Conservation (phyloP, 108 stramenopile species). For the Fragilaria radians region DNA sequence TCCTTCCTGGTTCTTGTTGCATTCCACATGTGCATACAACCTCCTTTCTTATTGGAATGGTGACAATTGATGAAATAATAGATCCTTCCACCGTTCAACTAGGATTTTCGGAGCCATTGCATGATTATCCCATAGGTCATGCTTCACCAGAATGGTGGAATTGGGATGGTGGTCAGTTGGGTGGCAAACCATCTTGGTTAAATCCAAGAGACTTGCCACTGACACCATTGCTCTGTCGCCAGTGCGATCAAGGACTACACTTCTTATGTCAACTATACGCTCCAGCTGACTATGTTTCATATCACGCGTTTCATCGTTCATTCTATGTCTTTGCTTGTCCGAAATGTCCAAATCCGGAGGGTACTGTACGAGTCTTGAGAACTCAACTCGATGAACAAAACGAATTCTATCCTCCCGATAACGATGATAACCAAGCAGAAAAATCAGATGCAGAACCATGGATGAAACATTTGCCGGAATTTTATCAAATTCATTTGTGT, state of each 20-base stretch:
- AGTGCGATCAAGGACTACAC: conserved; percentile 22
- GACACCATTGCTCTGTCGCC: conserved; percentile 2
- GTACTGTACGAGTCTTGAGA: conserved; percentile 52
- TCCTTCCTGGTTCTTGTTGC: too few species aligned
- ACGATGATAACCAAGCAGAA: conserved; percentile 10
- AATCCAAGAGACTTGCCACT: conserved; percentile 67
- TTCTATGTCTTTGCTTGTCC: conserved; percentile 75
- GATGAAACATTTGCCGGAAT: conserved; percentile 43
- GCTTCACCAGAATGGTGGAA: conserved; percentile 44
- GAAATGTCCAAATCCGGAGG: conserved; percentile 5
- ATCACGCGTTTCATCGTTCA: conserved; percentile 69
- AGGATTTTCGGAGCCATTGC: conserved; percentile 35
- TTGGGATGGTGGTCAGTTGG: conserved; percentile 84
- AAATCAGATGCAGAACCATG: conserved; percentile 26
- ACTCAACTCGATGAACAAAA: conserved; percentile 63
- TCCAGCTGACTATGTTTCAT: conserved; percentile 52
- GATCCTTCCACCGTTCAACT: conserved; percentile 20
- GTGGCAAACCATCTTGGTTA: conserved; percentile 68
- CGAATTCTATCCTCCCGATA: conserved; percentile 59
- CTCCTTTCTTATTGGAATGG: too few species aligned
- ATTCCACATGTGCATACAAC: too few species aligned
- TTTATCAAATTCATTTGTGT: conserved; percentile 56
- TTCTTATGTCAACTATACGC: conserved; percentile 72
- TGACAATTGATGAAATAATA: background rate
- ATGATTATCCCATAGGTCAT: conserved; percentile 40